These are phyloP conservation scores for Ceratocystiopsis minuta DNA, from an alignment of 2,329 filamentous ascomycete genomes.

Conservation along the genomic window DNA sequence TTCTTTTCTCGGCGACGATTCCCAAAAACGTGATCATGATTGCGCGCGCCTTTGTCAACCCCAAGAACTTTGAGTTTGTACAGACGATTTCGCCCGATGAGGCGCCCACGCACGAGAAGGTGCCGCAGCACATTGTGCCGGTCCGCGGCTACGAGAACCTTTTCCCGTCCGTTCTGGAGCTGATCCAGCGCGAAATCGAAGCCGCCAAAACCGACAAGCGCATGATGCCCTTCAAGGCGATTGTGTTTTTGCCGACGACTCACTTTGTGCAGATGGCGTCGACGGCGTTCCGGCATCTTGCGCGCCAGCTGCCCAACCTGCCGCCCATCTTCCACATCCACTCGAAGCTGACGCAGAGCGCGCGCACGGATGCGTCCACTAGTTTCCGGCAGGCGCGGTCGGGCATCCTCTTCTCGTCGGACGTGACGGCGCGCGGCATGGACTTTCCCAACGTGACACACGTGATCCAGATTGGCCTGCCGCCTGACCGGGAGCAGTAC, in stretches of 20 bases:
- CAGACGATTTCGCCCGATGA: conserved; percentile 77
- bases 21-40: conserved; percentile 66
- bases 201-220: conserved; percentile 19
- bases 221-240: conserved; percentile 70
- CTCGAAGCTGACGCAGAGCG: conserved; percentile 51
- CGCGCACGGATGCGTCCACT: conserved; percentile 51
- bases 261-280: conserved; percentile 49
- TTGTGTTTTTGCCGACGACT: conserved; percentile 76
- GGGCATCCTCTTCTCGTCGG: conserved; percentile 57
- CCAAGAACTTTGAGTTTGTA: conserved; percentile 66
- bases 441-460: conserved; percentile 42
- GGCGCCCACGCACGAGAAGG: conserved; percentile 62
- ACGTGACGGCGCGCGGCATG: conserved; percentile 69
- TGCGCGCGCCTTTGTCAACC: conserved; percentile 61
- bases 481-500: conserved; percentile 36
- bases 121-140: conserved; percentile 61
- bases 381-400: conserved; percentile 46
- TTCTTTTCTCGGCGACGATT: conserved; percentile 91
- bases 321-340: conserved; percentile 46
- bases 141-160: conserved; percentile 56
- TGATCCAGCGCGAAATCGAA: conserved; percentile 43
- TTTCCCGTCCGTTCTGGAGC: conserved; percentile 59
- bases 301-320: conserved; percentile 21
- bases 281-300: conserved; percentile 35
- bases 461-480: conserved; percentile 39